Evolutionary conservation across 2,329 filamentous ascomycete genomes (phyloP).

Genomic region (Cladorrhinum sp.): DNA sequence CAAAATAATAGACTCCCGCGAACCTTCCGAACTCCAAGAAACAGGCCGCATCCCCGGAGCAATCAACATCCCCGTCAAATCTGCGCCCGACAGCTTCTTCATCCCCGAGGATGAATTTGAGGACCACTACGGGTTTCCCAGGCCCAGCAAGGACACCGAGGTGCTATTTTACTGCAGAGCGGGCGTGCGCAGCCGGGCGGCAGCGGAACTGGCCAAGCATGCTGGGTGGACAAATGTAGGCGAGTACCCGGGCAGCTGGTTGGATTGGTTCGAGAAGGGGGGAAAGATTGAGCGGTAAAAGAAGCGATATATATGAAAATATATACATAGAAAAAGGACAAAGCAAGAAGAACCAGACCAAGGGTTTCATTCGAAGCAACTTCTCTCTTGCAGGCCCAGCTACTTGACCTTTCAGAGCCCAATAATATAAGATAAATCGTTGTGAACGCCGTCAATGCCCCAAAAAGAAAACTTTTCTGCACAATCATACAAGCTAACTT

Average conservation of each 20-base stretch:
- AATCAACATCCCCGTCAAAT: slow-evolving; percentile 77
- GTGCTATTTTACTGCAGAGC: slow-evolving; percentile 92
- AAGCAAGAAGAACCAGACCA: not conserved
- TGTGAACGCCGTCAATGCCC: not conserved
- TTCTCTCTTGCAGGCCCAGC: not conserved
- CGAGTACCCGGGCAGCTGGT: slow-evolving; percentile 73
- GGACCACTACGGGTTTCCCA: slow-evolving; percentile 74
- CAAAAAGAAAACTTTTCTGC: not conserved
- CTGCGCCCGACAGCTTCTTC: slow-evolving; percentile 75
- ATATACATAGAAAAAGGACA: not conserved
- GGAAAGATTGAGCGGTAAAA: slow-evolving; percentile 56
- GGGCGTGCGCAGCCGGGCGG: slow-evolving; percentile 76
- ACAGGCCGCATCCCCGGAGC: slow-evolving; percentile 76
- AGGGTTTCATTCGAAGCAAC: not conserved
- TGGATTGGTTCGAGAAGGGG: slow-evolving; percentile 76
- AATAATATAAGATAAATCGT: not conserved
- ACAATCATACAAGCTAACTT: not conserved
- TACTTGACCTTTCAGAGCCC: not conserved
- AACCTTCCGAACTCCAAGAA: slow-evolving; percentile 62
- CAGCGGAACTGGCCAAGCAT: slow-evolving; percentile 71
- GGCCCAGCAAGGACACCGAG: slow-evolving; percentile 54
- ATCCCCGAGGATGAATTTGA: slow-evolving; percentile 75
- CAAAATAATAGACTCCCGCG: slow-evolving; percentile 60
- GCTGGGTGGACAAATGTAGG: slow-evolving; percentile 71
- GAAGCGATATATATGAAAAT: not conserved